Evolutionary conservation across 1,139 yeast species (phyloP).

Genomic region (Yarrowia galli): DNA sequence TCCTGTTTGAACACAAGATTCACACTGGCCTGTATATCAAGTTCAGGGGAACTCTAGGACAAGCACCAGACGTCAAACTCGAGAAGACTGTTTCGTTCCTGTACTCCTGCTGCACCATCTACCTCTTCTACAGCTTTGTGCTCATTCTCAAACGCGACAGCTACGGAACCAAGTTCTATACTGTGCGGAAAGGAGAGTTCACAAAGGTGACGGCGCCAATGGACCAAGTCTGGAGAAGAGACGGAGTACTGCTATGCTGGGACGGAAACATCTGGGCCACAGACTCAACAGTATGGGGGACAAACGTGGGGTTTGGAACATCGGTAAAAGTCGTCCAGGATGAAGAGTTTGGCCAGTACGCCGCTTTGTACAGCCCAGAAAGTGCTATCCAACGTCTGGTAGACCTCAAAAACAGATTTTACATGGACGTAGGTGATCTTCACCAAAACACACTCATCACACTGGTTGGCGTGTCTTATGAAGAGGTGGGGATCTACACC

Average conservation of each 20-base stretch:
- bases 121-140: constrained; percentile 12
- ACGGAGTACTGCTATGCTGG: neutral
- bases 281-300: constrained; percentile 1
- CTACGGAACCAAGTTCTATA: constrained; percentile 12
- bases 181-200: neutral
- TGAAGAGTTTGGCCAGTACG: constrained; percentile 1
- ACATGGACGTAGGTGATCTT: neutral
- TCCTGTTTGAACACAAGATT: constrained; percentile 3
- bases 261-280: constrained; percentile 12
- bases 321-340: neutral
- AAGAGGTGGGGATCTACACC: constrained; percentile 7
- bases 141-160: neutral
- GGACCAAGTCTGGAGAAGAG: constrained; percentile 20
- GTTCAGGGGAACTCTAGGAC: neutral
- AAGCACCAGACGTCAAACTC: neutral
- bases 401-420: neutral
- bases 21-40: neutral
- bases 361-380: neutral
- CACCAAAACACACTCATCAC: neutral
- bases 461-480: neutral
- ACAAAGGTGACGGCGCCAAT: neutral
- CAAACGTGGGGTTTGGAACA: neutral
- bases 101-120: neutral
- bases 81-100: constrained; percentile 4
- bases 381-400: neutral